A percentile compares a stretch with the other conserved stretches of the same genome.
Evolutionary conservation across 257 asterid species (phyloP).

Genomic region (Ilex asprella): DNA sequence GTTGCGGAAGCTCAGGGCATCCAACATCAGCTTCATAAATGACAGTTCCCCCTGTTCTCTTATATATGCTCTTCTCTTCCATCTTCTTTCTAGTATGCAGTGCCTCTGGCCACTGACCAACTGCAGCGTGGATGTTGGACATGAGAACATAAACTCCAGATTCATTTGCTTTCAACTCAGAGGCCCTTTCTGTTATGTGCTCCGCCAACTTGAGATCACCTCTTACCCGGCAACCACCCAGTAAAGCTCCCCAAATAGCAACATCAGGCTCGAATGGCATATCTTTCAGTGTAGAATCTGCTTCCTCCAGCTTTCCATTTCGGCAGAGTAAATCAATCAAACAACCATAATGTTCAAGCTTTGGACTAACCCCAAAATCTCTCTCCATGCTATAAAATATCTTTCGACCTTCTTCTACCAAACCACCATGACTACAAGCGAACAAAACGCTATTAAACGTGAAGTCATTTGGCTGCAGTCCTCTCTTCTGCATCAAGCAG

Average conservation of each 20-base stretch:
- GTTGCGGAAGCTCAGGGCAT: too few species aligned
- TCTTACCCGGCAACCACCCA: constrained; percentile 33
- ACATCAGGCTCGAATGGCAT: constrained; percentile 34
- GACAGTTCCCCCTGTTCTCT: constrained; percentile 32
- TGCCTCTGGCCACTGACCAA: constrained; percentile 37
- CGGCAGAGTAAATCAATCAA: constrained; percentile 38
- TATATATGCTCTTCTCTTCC: constrained; percentile 33
- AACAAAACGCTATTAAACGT: constrained; percentile 32
- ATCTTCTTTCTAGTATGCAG: constrained; percentile 25
- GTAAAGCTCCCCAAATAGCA: constrained; percentile 36
- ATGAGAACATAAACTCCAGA: constrained; percentile 35
- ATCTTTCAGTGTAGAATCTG: constrained; percentile 17
- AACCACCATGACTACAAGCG: constrained; percentile 52
- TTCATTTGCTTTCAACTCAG: constrained; percentile 25
- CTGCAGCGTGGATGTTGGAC: constrained; percentile 37
- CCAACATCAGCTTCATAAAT: not conserved
- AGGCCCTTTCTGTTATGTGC: constrained; percentile 15
- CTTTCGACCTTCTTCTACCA: constrained; percentile 31
- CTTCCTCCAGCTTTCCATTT: constrained; percentile 35
- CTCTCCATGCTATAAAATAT: constrained; percentile 29
- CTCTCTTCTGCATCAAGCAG: constrained; percentile 26
- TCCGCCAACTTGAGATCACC: constrained; percentile 33
- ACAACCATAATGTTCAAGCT: constrained; percentile 33
- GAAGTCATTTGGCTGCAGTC: constrained; percentile 26
- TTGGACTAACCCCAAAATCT: constrained; percentile 18